These are phyloP conservation scores for Fusarium phyllophilum DNA, from an alignment of 2,329 filamentous ascomycete species.

Conservation along the genomic window DNA sequence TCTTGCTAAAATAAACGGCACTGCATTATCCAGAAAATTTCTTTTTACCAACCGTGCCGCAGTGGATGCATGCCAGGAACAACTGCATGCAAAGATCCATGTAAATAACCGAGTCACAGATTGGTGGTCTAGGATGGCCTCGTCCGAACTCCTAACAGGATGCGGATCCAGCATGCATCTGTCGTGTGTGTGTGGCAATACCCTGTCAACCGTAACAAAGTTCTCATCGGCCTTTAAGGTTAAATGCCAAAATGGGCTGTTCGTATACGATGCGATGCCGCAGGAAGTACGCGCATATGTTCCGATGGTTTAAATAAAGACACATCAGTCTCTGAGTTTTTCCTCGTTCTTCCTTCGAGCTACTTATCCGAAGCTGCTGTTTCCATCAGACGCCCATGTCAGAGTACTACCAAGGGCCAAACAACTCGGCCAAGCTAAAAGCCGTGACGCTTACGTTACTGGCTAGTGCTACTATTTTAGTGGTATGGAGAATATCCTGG, in stretches of 20 bases:
- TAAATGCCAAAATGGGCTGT: background rate
- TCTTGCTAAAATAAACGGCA: background rate
- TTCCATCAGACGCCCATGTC: background rate
- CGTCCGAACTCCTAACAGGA: background rate
- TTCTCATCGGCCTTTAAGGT: background rate
- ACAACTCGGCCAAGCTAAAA: conserved; percentile 4
- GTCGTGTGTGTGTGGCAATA: background rate
- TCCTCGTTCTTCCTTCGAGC: background rate
- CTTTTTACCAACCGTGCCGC: background rate
- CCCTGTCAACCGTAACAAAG: background rate
- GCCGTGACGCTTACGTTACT: background rate
- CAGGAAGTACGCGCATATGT: background rate
- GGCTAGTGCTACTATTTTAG: background rate
- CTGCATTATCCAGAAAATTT: background rate
- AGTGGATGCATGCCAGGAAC: background rate
- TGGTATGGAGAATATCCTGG: conserved; percentile 5
- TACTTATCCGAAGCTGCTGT: background rate
- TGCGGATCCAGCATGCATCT: background rate
- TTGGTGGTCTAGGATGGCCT: background rate
- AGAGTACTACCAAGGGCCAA: background rate
- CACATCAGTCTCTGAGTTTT: background rate
- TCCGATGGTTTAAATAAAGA: background rate
- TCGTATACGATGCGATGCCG: background rate
- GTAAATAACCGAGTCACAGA: background rate
- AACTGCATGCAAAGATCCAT: background rate